These are phyloP conservation scores for Rhizoctonia solani DNA, from an alignment of 1,284 basidiomycete genomes.

Conservation along the genomic window DNA sequence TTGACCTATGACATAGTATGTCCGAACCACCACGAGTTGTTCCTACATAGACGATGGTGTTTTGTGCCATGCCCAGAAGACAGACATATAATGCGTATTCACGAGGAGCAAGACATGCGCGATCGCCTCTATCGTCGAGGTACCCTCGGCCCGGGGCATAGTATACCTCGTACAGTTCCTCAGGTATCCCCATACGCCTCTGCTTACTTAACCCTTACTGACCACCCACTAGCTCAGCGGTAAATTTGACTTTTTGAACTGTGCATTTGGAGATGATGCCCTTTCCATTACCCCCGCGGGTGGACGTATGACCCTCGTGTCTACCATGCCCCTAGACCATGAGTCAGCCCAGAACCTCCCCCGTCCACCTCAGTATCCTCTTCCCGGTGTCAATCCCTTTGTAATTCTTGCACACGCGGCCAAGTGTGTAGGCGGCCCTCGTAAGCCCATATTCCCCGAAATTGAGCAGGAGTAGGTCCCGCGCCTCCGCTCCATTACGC, in stretches of 20 bases:
- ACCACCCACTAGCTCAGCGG: slow-evolving; percentile 25
- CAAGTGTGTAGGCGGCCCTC: slow-evolving; percentile 31
- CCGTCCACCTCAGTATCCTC: slow-evolving; percentile 28
- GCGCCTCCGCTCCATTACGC: neutral
- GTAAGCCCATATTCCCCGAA: slow-evolving; percentile 29
- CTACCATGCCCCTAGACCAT: slow-evolving; percentile 33
- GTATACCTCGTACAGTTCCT: slow-evolving; percentile 16
- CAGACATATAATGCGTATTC: slow-evolving; percentile 22
- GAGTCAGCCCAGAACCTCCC: slow-evolving; percentile 19
- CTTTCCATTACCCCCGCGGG: slow-evolving; percentile 30
- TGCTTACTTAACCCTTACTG: neutral
- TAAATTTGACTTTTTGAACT: slow-evolving; percentile 32
- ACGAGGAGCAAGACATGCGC: slow-evolving; percentile 29
- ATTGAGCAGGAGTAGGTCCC: slow-evolving; percentile 25
- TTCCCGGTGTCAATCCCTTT: slow-evolving; percentile 31
- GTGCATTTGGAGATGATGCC: slow-evolving; percentile 30
- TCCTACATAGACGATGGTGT: slow-evolving; percentile 31
- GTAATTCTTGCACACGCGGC: slow-evolving; percentile 30
- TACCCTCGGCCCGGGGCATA: slow-evolving; percentile 18
- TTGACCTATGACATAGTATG: slow-evolving; percentile 29
- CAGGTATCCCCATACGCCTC: slow-evolving; percentile 1
- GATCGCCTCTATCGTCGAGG: slow-evolving; percentile 16
- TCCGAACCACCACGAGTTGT: slow-evolving; percentile 33
- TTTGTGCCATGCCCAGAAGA: slow-evolving; percentile 30
- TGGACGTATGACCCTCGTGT: slow-evolving; percentile 34